These are phyloP conservation scores for Poterioochromonas sp. DNA, from an alignment of 352 stramenopile genomes.

Conservation along the genomic window DNA sequence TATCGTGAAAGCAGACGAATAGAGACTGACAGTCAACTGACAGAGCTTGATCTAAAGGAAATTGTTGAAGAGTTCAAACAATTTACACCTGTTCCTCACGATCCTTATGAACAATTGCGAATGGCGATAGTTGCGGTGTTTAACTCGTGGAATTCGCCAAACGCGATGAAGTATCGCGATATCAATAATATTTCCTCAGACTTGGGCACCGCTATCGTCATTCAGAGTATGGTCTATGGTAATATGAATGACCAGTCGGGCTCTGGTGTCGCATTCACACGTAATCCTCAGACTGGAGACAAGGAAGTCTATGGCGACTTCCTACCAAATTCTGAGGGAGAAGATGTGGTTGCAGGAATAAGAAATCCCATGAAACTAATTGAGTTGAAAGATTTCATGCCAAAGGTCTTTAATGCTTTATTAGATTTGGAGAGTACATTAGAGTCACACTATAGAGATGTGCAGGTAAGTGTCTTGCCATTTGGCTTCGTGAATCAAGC, in stretches of 20 bases:
- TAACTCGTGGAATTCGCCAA: conserved; percentile 52
- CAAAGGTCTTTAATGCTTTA: not conserved
- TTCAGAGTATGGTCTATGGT: conserved; percentile 55
- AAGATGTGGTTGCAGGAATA: conserved; percentile 67
- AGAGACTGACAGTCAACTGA: conserved; percentile 50
- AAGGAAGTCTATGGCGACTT: conserved; percentile 55
- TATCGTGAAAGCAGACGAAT: conserved; percentile 45
- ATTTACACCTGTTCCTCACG: conserved; percentile 48
- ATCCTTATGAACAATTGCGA: conserved; percentile 52
- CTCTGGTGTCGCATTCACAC: conserved; percentile 55
- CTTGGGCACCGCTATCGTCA: conserved; percentile 34
- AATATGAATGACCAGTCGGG: conserved; percentile 53
- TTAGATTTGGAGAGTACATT: not conserved
- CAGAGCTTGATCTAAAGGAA: conserved; percentile 47
- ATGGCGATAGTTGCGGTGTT: conserved; percentile 56
- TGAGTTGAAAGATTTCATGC: not conserved
- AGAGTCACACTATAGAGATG: conserved; percentile 9
- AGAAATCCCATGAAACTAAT: conserved; percentile 49
- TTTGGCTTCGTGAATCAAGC: not conserved
- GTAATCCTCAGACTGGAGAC: conserved; percentile 55
- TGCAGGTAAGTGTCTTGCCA: not conserved
- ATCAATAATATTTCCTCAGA: conserved; percentile 54
- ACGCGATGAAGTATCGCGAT: conserved; percentile 55
- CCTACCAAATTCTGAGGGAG: conserved; percentile 59
- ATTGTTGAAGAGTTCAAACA: conserved; percentile 49